A percentile compares a stretch with the other conserved stretches of the same genome.
These are phyloP conservation scores for Bocquillonia castaneifolia DNA, from an alignment of 441 rosid genomes.

Conservation along the genomic window DNA sequence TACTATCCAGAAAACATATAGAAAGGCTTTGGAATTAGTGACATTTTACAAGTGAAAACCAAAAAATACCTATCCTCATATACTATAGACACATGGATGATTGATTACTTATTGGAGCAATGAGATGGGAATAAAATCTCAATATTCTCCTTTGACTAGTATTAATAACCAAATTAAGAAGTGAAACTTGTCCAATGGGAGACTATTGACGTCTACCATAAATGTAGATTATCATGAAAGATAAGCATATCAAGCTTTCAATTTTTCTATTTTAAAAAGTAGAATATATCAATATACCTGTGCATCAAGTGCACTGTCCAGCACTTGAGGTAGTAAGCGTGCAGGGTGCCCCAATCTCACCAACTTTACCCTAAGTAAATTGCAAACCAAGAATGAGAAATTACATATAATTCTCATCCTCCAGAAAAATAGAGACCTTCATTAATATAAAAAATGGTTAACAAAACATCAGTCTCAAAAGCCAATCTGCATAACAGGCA, in stretches of 20 bases:
- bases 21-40: background rate
- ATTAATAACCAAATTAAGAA: background rate
- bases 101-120: slow-evolving; percentile 1
- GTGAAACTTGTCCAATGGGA: background rate
- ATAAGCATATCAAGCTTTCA: slow-evolving; percentile 1
- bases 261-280: background rate
- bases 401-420: background rate
- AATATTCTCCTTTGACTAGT: background rate
- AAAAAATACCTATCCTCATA: background rate
- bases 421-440: slow-evolving; percentile 1
- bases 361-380: slow-evolving; percentile 55
- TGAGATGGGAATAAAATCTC: background rate
- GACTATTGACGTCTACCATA: background rate
- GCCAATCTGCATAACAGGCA: background rate
- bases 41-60: background rate
- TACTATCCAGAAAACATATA: background rate
- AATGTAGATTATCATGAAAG: slow-evolving; percentile 5
- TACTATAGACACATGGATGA: background rate
- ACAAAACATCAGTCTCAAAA: background rate
- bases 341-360: slow-evolving; percentile 98
- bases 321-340: slow-evolving; percentile 83
- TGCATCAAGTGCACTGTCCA: slow-evolving; percentile 92
- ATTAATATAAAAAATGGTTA: background rate
- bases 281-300: slow-evolving; percentile 43
- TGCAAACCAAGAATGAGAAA: slow-evolving; percentile 8